phyloP scores from a whole-genome alignment of 345 rosid genomes.

The Psidium friedrichsthalianum region DNA sequence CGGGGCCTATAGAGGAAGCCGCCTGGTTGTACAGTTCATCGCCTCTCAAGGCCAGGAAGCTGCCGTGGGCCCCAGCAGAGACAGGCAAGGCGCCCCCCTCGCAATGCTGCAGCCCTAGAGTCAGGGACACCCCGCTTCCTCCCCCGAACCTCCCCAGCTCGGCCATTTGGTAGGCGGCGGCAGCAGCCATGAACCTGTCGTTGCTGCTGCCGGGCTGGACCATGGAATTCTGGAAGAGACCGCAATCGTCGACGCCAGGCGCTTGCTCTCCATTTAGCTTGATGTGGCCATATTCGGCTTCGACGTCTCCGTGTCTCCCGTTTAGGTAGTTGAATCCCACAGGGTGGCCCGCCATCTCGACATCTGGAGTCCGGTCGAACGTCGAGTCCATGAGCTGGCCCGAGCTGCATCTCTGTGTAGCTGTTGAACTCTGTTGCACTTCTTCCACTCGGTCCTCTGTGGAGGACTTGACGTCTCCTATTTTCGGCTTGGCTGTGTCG shows the following conservation, averaged over 20 bases:
- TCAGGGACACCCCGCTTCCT: conserved; percentile 68
- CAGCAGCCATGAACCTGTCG: conserved; percentile 40
- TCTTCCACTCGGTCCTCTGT: conserved; percentile 37
- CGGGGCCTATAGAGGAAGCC: conserved; percentile 30
- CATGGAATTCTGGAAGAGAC: conserved; percentile 29
- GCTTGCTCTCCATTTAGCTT: conserved; percentile 28
- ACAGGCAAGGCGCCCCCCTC: conserved; percentile 47
- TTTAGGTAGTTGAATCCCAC: conserved; percentile 18
- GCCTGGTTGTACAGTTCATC: conserved; percentile 30
- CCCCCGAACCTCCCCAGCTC: conserved; percentile 50
- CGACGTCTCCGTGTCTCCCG: conserved; percentile 13
- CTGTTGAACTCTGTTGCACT: conserved; percentile 42
- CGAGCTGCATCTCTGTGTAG: conserved; percentile 23
- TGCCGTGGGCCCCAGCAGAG: conserved; percentile 27
- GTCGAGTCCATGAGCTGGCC: conserved; percentile 37
- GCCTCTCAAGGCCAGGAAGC: conserved; percentile 47
- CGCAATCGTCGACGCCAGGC: conserved; percentile 17
- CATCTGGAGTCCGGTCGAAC: conserved; percentile 9
- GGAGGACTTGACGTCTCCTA: conserved; percentile 12
- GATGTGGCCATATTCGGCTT: conserved; percentile 22
- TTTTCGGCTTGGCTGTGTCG: conserved; percentile 34
- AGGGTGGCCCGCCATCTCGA: conserved; percentile 24
- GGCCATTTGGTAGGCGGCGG: conserved; percentile 49
- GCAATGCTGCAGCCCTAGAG: conserved; percentile 71
- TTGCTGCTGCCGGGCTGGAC: conserved; percentile 19